Evolutionary conservation across 352 stramenopile genomes (phyloP), one percentile per base, ranked within the genome.

Genomic region (Blastocystis sp.): DNA sequence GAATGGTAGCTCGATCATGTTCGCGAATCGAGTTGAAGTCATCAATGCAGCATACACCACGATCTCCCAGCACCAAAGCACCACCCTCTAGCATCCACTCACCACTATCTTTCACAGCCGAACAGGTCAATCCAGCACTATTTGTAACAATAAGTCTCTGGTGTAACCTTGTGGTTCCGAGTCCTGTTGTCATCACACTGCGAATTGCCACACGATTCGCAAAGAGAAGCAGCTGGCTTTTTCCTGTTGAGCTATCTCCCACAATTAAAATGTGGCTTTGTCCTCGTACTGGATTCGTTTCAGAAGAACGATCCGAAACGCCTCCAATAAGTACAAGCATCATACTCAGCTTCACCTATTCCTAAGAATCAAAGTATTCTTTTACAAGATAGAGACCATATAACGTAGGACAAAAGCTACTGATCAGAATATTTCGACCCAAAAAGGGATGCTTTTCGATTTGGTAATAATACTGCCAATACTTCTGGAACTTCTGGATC

Each of bases 81-180:
- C 93, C 93, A 62, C 93, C 93, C 70, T 96, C 93, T 18, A 96
- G 90, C 93, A 95, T 96, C 93, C 93, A 95, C 79, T 96, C 93
- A 3, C 93, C 92, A 20, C 93, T 93, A 81, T 96, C 93, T 39
- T 95, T 95, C 20, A 96, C 93, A 0, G 93, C 93, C 18, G 93
- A 94, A 66, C 93, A 96, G 45, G 93, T 96, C 20, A 95, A 68
- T 7, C 93, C 93, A 11, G 93, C 93, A 39, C 93, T 89, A 78
- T 9, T 8, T 26, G 16, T 55, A 18, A 79, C 2, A 16, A 4
- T 18, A 16, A 16, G 13, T 89, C 8, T 50, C 26, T 18, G 3
- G 1, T n/a, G 16, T 78, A n/a, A 89, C 78, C 63, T 95, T 0
- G 93, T 95, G 0, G 93, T 96, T 6, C 93, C 93, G 37, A 96